These are phyloP conservation scores for Xylariales sp. DNA, from an alignment of 2,329 filamentous ascomycete species.

Conservation along the genomic window DNA sequence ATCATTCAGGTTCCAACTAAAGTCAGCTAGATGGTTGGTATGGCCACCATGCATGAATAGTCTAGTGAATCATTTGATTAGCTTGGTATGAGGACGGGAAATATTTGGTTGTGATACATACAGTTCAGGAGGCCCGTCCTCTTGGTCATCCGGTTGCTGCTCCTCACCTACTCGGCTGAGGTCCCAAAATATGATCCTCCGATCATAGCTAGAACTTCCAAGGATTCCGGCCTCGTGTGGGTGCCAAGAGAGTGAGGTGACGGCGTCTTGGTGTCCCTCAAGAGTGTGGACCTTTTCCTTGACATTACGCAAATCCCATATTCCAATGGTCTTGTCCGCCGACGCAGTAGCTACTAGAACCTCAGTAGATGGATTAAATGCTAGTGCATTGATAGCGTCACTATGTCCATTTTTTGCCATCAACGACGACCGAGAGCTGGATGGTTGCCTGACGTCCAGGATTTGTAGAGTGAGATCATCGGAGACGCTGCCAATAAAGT, in stretches of 20 bases:
- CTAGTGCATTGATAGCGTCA: conserved; percentile 94
- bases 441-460: conserved; percentile 80
- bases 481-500: conserved; percentile 91
- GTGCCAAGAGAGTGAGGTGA: conserved; percentile 95
- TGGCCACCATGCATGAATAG: conserved; percentile 99
- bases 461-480: conserved; percentile 95
- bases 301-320: conserved; percentile 95
- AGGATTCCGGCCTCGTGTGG: conserved; percentile 89
- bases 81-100: conserved; percentile 6
- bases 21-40: conserved; percentile 95
- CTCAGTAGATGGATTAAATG: conserved; percentile 94
- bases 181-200: conserved; percentile 97
- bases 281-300: conserved; percentile 90
- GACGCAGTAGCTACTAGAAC: conserved; percentile 92
- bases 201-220: conserved; percentile 91
- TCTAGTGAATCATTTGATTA: conserved; percentile 61
- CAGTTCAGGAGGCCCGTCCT: conserved; percentile 95
- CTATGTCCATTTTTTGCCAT: conserved; percentile 80
- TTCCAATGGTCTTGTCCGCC: conserved; percentile 91
- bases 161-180: conserved; percentile 91
- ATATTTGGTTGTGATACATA: conserved; percentile 59
- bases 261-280: conserved; percentile 87
- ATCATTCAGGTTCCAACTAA: conserved; percentile 97
- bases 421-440: conserved; percentile 74
- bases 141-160: conserved; percentile 92